Evolutionary conservation across 768 basidiomycete genomes (phyloP).

Genomic region (Mycena leptocephala): DNA sequence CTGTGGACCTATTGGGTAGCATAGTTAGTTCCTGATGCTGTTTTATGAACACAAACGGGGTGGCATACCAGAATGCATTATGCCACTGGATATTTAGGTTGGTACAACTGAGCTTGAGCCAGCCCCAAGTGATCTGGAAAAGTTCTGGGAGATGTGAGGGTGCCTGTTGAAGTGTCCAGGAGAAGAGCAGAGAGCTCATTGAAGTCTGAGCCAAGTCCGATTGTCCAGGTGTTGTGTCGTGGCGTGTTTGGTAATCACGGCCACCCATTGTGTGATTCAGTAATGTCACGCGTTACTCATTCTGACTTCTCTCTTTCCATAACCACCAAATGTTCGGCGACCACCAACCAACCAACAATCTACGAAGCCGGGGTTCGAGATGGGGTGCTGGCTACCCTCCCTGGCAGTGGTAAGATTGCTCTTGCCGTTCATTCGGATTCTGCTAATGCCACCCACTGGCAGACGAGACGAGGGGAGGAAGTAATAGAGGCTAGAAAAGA

Average conservation of each 20-base stretch:
- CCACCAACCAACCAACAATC: not conserved
- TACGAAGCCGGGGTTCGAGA: not conserved
- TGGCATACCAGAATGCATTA: constrained; percentile 6
- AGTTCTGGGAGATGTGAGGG: constrained; percentile 2
- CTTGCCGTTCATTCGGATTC: not conserved
- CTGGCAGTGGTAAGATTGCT: not conserved
- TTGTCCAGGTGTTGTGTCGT: constrained; percentile 7
- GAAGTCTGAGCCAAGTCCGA: constrained; percentile 7
- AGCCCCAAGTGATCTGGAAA: not conserved
- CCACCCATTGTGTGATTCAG: not conserved
- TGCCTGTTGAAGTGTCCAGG: not conserved
- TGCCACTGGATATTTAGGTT: not conserved
- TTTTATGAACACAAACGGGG: constrained; percentile 7
- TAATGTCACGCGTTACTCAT: not conserved
- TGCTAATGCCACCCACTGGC: too few species aligned
- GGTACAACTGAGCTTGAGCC: constrained; percentile 10
- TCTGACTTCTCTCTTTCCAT: constrained; percentile 9
- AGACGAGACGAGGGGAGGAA: too few species aligned
- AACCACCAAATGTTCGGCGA: not conserved
- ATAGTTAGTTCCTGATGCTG: constrained; percentile 5
- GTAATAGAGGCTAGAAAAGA: too few species aligned
- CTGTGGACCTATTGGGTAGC: constrained; percentile 1
- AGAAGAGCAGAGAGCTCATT: constrained; percentile 1
- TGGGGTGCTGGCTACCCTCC: not conserved
- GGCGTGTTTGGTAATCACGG: not conserved